Evolutionary conservation across 805 yeast species (phyloP), one percentile per base, ranked within the genome.

Genomic region (Brettanomyces anomalus): DNA sequence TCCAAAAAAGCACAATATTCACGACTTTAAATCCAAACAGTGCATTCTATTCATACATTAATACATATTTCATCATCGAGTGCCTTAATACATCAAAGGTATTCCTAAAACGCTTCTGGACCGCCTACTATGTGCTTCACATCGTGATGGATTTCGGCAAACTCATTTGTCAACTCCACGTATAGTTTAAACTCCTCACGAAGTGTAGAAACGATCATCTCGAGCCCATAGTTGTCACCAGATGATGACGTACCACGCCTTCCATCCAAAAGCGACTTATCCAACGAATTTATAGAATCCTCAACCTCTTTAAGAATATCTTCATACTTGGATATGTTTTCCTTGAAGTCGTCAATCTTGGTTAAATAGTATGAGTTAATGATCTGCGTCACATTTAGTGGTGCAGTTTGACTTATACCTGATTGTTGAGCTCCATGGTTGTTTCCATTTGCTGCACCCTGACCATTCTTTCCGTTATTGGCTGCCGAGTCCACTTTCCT

Each of bases 91-190:
- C 10, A 7, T 11, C 10, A 3, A 24, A 24, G 28, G 28, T 24
- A 7, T 3, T 24, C 15, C 33, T 43, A 52, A 37, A 52, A 54
- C 26, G 40, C 41, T 17, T 46, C 45, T n/a, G 37, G 19, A 15
- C 48, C 46, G 26, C 49, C 59, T 17, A 47, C 47, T 4, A 61
- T 16, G 24, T 53, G 51, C 26, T 65, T 71, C 4, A 72, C 71
- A 40, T 65, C 66, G 49, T 74, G 78, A 60, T 83, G 90, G 34
- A 81, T 59, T 50, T 79, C 85, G 2, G 90, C 89, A 56, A 81
- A 71, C 34, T 76, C 72, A 57, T 82, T 85, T 39, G 89, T 81
- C 36, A 81, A 67, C 57, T 82, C 89, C 78, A 82, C 79, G 60
- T 81, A 84, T 42, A 83, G 63, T 36, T 68, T 67, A 56, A 80